Evolutionary conservation across 306 rosid species (phyloP).

Genomic region (Vigna hirtella): DNA sequence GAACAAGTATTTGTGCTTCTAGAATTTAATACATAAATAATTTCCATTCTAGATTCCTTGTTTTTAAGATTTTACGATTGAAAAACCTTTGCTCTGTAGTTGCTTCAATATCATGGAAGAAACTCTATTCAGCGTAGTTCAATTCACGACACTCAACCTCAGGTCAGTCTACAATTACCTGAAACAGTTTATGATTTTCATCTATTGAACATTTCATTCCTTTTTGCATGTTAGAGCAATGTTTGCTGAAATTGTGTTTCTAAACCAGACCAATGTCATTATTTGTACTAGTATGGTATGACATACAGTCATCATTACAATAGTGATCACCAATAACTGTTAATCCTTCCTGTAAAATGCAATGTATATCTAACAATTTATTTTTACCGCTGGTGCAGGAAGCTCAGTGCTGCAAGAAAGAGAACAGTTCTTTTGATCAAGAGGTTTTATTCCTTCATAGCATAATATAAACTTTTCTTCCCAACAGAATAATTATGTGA

Average conservation of each 20-base stretch:
- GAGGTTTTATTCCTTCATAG: slow-evolving; percentile 60
- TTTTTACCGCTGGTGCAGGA: slow-evolving; percentile 53
- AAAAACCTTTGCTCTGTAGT: slow-evolving; percentile 53
- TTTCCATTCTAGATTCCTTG: slow-evolving; percentile 37
- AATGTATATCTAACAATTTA: slow-evolving; percentile 31
- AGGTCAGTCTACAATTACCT: slow-evolving; percentile 57
- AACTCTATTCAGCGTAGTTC: slow-evolving; percentile 51
- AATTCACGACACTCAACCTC: slow-evolving; percentile 53
- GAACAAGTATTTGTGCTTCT: slow-evolving; percentile 68
- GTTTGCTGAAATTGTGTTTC: slow-evolving; percentile 22
- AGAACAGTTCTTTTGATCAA: slow-evolving; percentile 47
- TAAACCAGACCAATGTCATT: neutral
- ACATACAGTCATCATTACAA: neutral
- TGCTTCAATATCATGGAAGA: slow-evolving; percentile 79
- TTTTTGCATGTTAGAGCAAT: slow-evolving; percentile 11
- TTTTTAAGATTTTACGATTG: slow-evolving; percentile 34
- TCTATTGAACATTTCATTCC: slow-evolving; percentile 22
- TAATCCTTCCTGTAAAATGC: neutral
- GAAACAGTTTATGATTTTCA: slow-evolving; percentile 36
- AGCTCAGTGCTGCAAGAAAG: slow-evolving; percentile 44
- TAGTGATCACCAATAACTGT: slow-evolving; percentile 6
- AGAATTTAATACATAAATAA: slow-evolving; percentile 26
- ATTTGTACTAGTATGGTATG: slow-evolving; percentile 20
- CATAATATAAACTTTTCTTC: neutral
- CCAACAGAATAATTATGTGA: slow-evolving; percentile 36